These are phyloP conservation scores for Picea mariana DNA, from an alignment of 83 land plant genomes.

Conservation along the genomic window DNA sequence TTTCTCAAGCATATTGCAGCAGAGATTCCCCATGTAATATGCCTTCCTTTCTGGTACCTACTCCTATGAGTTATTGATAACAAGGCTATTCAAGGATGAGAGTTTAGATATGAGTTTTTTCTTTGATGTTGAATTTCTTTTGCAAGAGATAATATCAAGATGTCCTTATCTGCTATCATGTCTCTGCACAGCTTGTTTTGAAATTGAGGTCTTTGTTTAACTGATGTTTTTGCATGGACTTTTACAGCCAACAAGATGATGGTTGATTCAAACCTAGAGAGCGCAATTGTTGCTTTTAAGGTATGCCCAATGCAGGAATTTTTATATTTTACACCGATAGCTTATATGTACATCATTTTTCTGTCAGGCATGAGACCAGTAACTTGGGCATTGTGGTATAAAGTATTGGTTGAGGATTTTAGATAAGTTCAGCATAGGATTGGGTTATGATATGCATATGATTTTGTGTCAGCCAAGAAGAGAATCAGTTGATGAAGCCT, in stretches of 20 bases:
- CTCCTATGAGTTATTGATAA: no score
- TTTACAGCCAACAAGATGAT: slow-evolving; percentile 4
- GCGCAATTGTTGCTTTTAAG: slow-evolving; percentile 9
- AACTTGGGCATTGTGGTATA: background rate
- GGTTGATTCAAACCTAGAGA: slow-evolving; percentile 11
- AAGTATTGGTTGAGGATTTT: slow-evolving; percentile 4
- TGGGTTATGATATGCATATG: background rate
- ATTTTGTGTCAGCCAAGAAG: slow-evolving; percentile 16
- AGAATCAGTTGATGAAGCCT: background rate
- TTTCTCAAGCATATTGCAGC: no score
- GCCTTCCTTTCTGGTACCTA: no score
- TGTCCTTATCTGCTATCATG: no score
- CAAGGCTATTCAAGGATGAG: no score
- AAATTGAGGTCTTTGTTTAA: background rate
- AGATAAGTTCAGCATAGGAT: background rate
- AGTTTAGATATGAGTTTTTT: no score
- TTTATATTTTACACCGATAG: background rate
- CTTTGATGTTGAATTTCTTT: no score
- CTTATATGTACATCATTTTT: background rate
- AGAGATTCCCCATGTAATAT: no score
- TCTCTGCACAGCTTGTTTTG: no score
- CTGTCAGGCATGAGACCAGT: background rate
- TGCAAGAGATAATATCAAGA: no score
- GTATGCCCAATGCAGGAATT: background rate
- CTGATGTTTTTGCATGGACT: background rate